Evolutionary conservation across 208 protist species (phyloP), one percentile per base, ranked within the genome.

Genomic region (Leishmania martiniquensis): DNA sequence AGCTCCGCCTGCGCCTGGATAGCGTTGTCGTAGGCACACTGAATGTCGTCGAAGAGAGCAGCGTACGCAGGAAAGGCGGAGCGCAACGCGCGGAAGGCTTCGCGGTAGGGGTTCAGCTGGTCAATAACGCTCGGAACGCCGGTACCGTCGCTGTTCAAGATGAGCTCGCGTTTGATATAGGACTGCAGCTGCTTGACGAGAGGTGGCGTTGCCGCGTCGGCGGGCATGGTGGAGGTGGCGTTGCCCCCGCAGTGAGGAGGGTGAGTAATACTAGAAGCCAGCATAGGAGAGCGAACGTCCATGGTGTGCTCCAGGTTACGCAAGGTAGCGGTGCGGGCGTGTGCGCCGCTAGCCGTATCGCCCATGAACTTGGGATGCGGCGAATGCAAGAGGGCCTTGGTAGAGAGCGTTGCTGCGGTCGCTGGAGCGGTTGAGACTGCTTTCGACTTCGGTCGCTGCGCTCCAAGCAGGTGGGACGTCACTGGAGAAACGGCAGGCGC

Each of bases 21-120:
- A 57, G 89, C 93, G 63, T 89, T 85, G 85, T 97, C 93, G 74
- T 97, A 97, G 4, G 89, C 93, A 32, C 84, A 79, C 51, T 86
- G 83, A 47, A 97, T 95, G 70, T 95, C 90, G 32, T 86, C 81
- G 29, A 97, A 66, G 32, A 97, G 83, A 39, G 77, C 80, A 1
- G 81, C 76, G 81, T 97, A 97, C 17, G 80, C 86, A 0, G 91
- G 91, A 62, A 97, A 93, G 45, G 90, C 87, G 55, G 85, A 82
- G 63, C 86, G 84, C 70, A 97, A 80, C 42, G 86, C 87, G 37
- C 81, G 83, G 75, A 97, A 89, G 2, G 89, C 86, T 71, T 97
- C 93, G 63, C 93, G 88, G 87, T 95, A 95, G 9, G 93, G 91
- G 20, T 63, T 72, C 17, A 96, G 84, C 65, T 88, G 88, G 22